Conservation (phyloP, 345 rosid genomes). For the Litchi chinensis region DNA sequence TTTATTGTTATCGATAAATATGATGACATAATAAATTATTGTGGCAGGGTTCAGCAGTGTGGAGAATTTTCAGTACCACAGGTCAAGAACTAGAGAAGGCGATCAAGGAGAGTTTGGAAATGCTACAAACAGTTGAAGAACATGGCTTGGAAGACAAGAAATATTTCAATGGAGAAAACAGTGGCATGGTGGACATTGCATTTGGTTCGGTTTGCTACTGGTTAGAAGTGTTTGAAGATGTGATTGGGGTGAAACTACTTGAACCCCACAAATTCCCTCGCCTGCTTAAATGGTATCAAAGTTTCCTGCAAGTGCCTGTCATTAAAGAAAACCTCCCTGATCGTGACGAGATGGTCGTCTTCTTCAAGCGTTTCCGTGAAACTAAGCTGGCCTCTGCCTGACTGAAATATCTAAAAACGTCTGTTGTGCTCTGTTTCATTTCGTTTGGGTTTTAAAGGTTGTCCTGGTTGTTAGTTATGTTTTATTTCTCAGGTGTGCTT, state of each 20-base stretch:
- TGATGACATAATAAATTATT: not conserved
- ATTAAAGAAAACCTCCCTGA: conserved; percentile 25
- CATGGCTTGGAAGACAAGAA: conserved; percentile 19
- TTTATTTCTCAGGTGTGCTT: no score
- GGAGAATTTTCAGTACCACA: not conserved
- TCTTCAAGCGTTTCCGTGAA: not conserved
- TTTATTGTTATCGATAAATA: no score
- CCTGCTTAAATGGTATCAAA: conserved; percentile 11
- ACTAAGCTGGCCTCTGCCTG: not conserved
- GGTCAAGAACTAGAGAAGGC: conserved; percentile 24
- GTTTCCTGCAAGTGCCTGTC: conserved; percentile 10
- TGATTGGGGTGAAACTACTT: not conserved
- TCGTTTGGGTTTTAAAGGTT: no score
- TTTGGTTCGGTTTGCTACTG: conserved; percentile 20
- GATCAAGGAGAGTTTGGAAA: conserved; percentile 10
- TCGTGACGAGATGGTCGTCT: not conserved
- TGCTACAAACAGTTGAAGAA: conserved; percentile 22
- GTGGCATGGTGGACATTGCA: conserved; percentile 26
- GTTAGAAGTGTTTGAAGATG: conserved; percentile 13
- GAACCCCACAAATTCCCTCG: conserved; percentile 23
- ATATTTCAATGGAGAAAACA: conserved; percentile 19
- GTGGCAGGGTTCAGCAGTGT: not conserved
- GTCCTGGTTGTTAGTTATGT: no score
- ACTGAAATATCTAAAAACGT: no score
- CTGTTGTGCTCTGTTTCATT: no score